Base-by-base conservation (phyloP, 768 basidiomycete genomes). In the Mycena floridula region DNA sequence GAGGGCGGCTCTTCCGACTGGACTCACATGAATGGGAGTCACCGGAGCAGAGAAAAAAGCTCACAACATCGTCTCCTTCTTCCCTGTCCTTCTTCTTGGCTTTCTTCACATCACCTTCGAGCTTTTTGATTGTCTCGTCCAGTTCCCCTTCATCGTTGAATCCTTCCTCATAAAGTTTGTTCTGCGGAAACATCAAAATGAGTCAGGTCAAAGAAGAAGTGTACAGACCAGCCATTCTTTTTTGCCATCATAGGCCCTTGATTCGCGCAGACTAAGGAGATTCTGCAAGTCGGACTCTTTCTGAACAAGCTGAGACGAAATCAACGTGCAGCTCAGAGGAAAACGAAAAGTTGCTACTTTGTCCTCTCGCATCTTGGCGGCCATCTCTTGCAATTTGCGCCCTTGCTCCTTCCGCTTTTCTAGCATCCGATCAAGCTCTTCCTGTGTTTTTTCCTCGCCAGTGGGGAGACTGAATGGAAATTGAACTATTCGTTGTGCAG, bases 351-450 rank as follows among this genome's bases (percentile, higher is more conserved):
- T 27, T 38, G 63, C 12, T 43, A 89, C 89, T 75, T 95, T 97
- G 54, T 97, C 94, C 55, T 77, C 67, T 22, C 95, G 67, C 42
- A 82, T 82, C 60, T 83, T 89, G 0, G 88, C 85, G 22, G 92
- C 90, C 53, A 94, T 77, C 61, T 97, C 94, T 63, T 96, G 94
- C 41, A 99, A 60, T 56, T 89, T 82, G 44, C 79, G 74, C 0
- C 91, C 93, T 55, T 92, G 87, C 62, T 97, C 94, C 57, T 76
- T 82, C 44, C 86, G 67, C 60, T 79, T 84, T 62, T 97, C 93
- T 1, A 84, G 70, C 27, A 82, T 75, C 26, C 80, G 74, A 4
- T 81, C 77, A 0, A 96, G 61, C 57, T 97, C 93, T 54, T 97
- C 95, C 51, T 94, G 90, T 0, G 89, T 85, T 64, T 94, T 96